Evolutionary conservation across 805 yeast genomes (phyloP).

Genomic region (Saccharomycopsis fibuligera): DNA sequence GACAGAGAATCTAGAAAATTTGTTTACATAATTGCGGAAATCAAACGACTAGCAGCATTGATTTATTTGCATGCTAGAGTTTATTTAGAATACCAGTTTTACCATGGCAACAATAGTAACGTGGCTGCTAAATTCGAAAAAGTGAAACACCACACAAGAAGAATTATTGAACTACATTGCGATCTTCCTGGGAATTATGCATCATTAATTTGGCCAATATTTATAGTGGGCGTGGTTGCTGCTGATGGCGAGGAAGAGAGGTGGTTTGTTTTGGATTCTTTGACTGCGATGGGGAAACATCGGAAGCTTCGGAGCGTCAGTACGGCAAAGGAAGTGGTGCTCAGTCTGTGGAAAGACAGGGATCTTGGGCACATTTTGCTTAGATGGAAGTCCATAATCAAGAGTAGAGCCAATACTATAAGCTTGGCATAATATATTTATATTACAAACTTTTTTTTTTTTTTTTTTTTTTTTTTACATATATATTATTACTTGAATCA

Average conservation of each 20-base stretch:
- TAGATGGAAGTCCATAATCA: constrained; percentile 35
- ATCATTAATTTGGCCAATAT: constrained; percentile 37
- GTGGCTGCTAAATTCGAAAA: constrained; percentile 18
- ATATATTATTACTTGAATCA: too few relatives aligned
- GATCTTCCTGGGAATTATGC: constrained; percentile 30
- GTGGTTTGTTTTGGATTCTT: constrained; percentile 33
- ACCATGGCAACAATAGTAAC: constrained; percentile 19
- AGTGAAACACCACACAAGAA: constrained; percentile 22
- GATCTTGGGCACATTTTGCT: constrained; percentile 28
- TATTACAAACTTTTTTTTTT: too few relatives aligned
- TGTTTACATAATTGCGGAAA: constrained; percentile 32
- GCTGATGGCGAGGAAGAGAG: constrained; percentile 29
- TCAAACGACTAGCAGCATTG: constrained; percentile 32
- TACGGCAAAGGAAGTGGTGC: constrained; percentile 31
- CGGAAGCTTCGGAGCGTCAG: constrained; percentile 34
- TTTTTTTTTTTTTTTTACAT: too few relatives aligned
- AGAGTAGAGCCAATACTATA: constrained; percentile 32
- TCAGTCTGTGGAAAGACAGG: constrained; percentile 36
- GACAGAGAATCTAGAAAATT: constrained; percentile 20
- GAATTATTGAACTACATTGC: constrained; percentile 25
- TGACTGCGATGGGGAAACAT: constrained; percentile 32
- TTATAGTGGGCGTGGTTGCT: constrained; percentile 32
- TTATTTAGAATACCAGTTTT: constrained; percentile 26
- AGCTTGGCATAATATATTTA: constrained; percentile 31
- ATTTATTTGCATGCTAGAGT: constrained; percentile 33